Evolutionary conservation across 345 rosid genomes (phyloP).

Genomic region (Sonneratia alba): DNA sequence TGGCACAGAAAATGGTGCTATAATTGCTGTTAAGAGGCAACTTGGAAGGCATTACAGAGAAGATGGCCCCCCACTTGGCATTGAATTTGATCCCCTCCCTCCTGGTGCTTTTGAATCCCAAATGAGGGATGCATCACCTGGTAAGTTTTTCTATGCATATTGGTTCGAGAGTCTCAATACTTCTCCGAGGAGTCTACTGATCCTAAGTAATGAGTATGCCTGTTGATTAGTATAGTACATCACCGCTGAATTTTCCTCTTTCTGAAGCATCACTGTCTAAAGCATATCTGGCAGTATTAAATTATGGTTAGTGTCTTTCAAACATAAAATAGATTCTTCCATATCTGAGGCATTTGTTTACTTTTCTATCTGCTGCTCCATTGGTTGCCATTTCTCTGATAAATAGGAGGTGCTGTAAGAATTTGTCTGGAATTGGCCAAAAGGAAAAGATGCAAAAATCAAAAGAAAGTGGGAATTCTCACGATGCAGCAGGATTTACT

Average conservation of each 20-base stretch:
- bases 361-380: not conserved
- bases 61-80: conserved; percentile 76
- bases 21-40: conserved; percentile 74
- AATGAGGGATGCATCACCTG: conserved; percentile 33
- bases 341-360: not conserved
- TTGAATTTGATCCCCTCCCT: conserved; percentile 73
- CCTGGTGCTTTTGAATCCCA: conserved; percentile 78
- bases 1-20: conserved; percentile 59
- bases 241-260: not conserved
- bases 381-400: not conserved
- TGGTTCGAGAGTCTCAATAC: not conserved
- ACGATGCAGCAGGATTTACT: not conserved
- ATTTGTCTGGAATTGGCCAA: not conserved
- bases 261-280: not conserved
- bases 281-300: not conserved
- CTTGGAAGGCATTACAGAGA: conserved; percentile 66
- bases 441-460: not conserved
- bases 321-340: not conserved
- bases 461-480: not conserved
- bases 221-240: not conserved
- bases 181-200: not conserved
- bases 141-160: conserved; percentile 26
- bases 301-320: not conserved
- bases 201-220: not conserved
- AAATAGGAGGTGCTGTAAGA: not conserved